phyloP scores from a whole-genome alignment of 2,329 filamentous ascomycete species.

The Colletotrichum trifolii region DNA sequence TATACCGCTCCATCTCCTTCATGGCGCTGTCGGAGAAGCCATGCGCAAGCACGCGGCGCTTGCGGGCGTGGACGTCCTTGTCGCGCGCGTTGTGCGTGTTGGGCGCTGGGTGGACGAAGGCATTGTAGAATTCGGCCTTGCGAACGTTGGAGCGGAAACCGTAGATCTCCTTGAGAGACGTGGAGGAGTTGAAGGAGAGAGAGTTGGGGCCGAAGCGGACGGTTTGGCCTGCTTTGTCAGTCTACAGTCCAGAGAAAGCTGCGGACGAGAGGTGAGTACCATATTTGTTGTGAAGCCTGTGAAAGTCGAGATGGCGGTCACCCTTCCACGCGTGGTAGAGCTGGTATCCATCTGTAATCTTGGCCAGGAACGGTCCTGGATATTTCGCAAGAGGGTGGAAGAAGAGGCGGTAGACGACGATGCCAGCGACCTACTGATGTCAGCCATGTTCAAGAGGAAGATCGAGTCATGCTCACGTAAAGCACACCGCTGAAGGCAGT shows the following conservation, averaged over 20 bases:
- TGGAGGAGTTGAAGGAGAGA: constrained; percentile 79
- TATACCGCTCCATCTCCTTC: constrained; percentile 75
- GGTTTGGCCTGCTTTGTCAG: constrained; percentile 58
- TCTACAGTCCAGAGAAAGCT: neutral
- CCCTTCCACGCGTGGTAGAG: constrained; percentile 81
- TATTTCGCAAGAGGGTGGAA: constrained; percentile 74
- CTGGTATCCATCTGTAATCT: constrained; percentile 72
- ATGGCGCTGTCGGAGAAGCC: constrained; percentile 76
- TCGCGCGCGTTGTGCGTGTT: constrained; percentile 81
- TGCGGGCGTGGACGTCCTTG: constrained; percentile 75
- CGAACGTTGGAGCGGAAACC: constrained; percentile 71
- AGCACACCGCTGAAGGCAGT: constrained; percentile 48
- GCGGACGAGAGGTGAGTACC: constrained; percentile 53
- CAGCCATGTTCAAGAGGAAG: constrained; percentile 1
- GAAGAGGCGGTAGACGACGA: constrained; percentile 67
- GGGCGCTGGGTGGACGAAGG: constrained; percentile 75
- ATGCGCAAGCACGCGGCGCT: constrained; percentile 77
- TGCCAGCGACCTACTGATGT: constrained; percentile 47
- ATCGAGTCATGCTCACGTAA: constrained; percentile 52
- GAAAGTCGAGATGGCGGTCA: constrained; percentile 79
- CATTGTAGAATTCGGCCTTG: constrained; percentile 79
- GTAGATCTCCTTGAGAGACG: constrained; percentile 75
- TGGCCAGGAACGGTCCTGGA: constrained; percentile 72
- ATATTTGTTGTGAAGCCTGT: constrained; percentile 77
- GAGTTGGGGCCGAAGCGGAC: constrained; percentile 85